Percentiles rank a stretch among this genome's conserved stretches.
Conservation (phyloP, 805 yeast species). For the Metschnikowia picachoensis region DNA sequence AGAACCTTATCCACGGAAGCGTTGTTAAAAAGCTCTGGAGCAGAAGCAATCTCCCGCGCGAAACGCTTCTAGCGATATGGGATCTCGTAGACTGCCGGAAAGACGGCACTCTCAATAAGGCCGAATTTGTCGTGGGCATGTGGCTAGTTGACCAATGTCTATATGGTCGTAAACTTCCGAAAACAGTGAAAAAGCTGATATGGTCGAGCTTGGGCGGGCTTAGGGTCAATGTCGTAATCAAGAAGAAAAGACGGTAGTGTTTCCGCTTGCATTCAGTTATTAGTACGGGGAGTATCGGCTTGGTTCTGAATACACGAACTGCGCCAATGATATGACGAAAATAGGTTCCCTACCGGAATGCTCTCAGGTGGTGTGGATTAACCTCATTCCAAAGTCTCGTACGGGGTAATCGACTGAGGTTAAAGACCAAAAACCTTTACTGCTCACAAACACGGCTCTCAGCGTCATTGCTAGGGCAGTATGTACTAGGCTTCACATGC, state of each 20-base stretch:
- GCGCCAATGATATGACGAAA: too few relatives aligned
- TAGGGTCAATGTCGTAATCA: slow-evolving; percentile 38
- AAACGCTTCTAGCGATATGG: slow-evolving; percentile 59
- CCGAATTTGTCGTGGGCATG: slow-evolving; percentile 91
- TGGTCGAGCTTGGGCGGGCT: slow-evolving; percentile 74
- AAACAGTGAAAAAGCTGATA: slow-evolving; percentile 56
- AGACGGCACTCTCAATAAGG: slow-evolving; percentile 74
- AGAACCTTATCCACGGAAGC: slow-evolving; percentile 46
- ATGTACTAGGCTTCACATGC: too few relatives aligned
- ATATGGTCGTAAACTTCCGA: slow-evolving; percentile 88
- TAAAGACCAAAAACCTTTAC: too few relatives aligned
- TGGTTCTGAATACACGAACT: too few relatives aligned
- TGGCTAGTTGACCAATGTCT: slow-evolving; percentile 96
- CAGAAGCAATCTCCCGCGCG: slow-evolving; percentile 67
- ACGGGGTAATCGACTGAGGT: too few relatives aligned
- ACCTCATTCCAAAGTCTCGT: too few relatives aligned
- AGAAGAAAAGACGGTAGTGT: slow-evolving; percentile 27
- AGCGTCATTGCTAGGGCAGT: too few relatives aligned
- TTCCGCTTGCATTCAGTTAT: too few relatives aligned
- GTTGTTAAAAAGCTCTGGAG: slow-evolving; percentile 80
- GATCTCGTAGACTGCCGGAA: slow-evolving; percentile 59
- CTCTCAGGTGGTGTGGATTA: too few relatives aligned
- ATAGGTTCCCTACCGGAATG: too few relatives aligned
- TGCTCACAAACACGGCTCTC: too few relatives aligned
- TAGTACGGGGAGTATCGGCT: too few relatives aligned